A percentile compares a stretch with the other conserved stretches of the same genome.
These are phyloP conservation scores for Xeromyces bisporus DNA, from an alignment of 495 filamentous ascomycete genomes.

Conservation along the genomic window DNA sequence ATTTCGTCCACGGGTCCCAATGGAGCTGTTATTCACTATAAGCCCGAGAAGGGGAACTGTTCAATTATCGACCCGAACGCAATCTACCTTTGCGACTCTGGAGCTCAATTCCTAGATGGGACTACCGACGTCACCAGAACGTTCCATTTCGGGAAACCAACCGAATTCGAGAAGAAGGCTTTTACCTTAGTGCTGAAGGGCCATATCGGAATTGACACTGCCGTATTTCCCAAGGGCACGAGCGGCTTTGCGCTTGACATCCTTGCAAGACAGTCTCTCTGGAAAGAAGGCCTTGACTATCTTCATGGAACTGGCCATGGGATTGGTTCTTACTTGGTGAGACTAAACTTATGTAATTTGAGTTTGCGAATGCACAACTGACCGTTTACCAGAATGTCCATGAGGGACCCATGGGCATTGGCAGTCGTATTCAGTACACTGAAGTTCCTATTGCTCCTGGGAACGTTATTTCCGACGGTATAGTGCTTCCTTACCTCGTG, in stretches of 20 bases:
- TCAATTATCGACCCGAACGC: slow-evolving; percentile 68
- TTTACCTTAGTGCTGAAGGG: slow-evolving; percentile 96
- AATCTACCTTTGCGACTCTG: slow-evolving; percentile 94
- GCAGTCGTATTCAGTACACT: slow-evolving; percentile 75
- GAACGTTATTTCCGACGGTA: slow-evolving; percentile 76
- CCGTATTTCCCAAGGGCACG: slow-evolving; percentile 87
- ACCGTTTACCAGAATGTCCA: slow-evolving; percentile 59
- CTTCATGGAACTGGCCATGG: slow-evolving; percentile 95
- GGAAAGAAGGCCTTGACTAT: slow-evolving; percentile 86
- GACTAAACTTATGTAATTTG: slow-evolving; percentile 1
- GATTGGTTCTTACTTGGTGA: slow-evolving; percentile 69
- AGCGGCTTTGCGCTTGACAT: slow-evolving; percentile 83
- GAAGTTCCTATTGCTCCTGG: slow-evolving; percentile 82
- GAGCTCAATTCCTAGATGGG: slow-evolving; percentile 86
- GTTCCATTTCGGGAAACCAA: slow-evolving; percentile 77
- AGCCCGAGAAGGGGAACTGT: slow-evolving; percentile 71
- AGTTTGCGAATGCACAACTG: too few relatives aligned
- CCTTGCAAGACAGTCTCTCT: slow-evolving; percentile 80
- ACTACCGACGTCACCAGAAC: slow-evolving; percentile 95
- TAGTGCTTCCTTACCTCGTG: neutral
- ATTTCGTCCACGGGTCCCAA: slow-evolving; percentile 93
- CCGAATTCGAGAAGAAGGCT: slow-evolving; percentile 69
- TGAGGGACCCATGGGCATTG: slow-evolving; percentile 93
- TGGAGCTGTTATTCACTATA: slow-evolving; percentile 95
- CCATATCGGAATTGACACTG: slow-evolving; percentile 76